Base-by-base conservation (phyloP, 2,329 filamentous ascomycete species). In the Paramyrothecium sp. region DNA sequence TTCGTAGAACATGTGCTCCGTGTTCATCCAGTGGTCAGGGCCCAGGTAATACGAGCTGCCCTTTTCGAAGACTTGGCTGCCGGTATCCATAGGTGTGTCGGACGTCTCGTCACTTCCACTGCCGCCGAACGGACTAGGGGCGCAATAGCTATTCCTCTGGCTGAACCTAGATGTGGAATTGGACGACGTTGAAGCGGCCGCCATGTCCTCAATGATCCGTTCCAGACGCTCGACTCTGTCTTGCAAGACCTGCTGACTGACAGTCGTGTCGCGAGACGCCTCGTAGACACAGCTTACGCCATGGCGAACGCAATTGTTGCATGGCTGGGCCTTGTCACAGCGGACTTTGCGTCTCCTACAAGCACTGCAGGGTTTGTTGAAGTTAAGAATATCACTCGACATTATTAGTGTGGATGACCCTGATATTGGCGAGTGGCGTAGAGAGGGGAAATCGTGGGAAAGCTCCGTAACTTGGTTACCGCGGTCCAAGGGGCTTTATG, bases 281-380 rank as follows among this genome's bases (percentile, higher is more conserved):
- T 62, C 60, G 47, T 62, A 62, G 46, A 62, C 58, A 44, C 60
- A 62, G 13, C 54, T 53, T 19, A 62, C 60, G 20, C 58, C 46
- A 47, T 62, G 60, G 51, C 60, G 58, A 53, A 59, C 55, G 23
- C 60, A 62, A 34, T 62, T 62, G 54, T 60, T 62, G 60, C 60
- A 62, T 22, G 60, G 60, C 51, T 62, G 58, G 30, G 60, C 54
- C 53, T 62, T 62, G 56, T 62, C 60, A 41, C 60, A 62, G 23
- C 56, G 56, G 7, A 62, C 60, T 33, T 62, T 62, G 53, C 60
- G 60, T 23, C 60, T 55, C n/a, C 60, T 58, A 23, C 60, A 62
- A 54, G 60, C 60, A 49, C 60, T 62, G 58, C 60, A 62, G 55
- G 60, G 60, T 58, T 60, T 60, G 56, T 62, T 62, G 51, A 62